These are phyloP conservation scores for Saturnispora serradocipensis DNA, from an alignment of 805 yeast species.

Conservation along the genomic window DNA sequence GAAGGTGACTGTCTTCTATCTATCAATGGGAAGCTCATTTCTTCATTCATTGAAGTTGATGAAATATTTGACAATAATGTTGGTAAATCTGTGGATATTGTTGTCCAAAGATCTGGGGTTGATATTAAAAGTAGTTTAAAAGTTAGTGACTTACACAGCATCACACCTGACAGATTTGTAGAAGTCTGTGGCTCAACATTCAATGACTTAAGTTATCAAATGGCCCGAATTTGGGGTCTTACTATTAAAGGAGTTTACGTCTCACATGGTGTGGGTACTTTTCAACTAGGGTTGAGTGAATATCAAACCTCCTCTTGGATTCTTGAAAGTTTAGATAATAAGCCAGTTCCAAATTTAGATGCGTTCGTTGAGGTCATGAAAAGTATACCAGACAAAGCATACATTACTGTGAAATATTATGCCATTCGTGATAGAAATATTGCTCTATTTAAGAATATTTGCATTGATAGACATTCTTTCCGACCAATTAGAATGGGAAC, in stretches of 20 bases:
- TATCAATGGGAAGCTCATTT: constrained; percentile 53
- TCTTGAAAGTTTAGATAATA: constrained; percentile 66
- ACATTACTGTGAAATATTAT: constrained; percentile 62
- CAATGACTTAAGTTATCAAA: constrained; percentile 77
- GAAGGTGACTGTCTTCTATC: constrained; percentile 84
- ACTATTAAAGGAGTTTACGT: constrained; percentile 81
- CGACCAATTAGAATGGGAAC: constrained; percentile 59
- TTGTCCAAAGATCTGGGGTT: constrained; percentile 68
- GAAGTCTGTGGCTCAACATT: constrained; percentile 83
- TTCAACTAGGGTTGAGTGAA: constrained; percentile 40
- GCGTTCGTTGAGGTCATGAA: constrained; percentile 72
- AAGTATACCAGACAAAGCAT: constrained; percentile 62
- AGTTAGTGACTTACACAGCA: constrained; percentile 69
- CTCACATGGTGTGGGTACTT: constrained; percentile 70
- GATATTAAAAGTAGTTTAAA: constrained; percentile 39
- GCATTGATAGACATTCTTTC: constrained; percentile 80
- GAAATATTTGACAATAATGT: constrained; percentile 67
- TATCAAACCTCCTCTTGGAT: constrained; percentile 68
- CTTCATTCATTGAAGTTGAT: constrained; percentile 73
- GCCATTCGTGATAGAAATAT: constrained; percentile 77
- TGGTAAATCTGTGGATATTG: constrained; percentile 47
- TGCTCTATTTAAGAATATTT: constrained; percentile 53
- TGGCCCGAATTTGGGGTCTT: constrained; percentile 75
- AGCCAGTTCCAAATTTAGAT: constrained; percentile 62
- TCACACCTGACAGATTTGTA: constrained; percentile 74